Evolutionary conservation across 306 rosid genomes (phyloP).

Genomic region (Neltuma alba): DNA sequence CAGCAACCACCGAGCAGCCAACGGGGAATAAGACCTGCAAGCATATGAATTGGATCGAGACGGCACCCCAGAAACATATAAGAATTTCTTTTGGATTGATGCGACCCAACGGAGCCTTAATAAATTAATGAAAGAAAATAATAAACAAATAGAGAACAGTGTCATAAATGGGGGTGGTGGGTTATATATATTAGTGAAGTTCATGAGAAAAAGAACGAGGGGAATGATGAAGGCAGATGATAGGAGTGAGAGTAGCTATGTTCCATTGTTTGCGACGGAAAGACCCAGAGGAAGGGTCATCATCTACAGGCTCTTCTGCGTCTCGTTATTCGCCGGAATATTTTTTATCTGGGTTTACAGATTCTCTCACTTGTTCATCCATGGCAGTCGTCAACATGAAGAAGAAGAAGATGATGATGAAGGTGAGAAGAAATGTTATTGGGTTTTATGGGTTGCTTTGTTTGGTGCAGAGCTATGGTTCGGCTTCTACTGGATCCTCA

Average conservation of each 20-base stretch:
- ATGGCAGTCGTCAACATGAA: neutral
- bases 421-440: neutral
- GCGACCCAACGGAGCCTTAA: too few relatives aligned
- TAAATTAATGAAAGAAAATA: too few relatives aligned
- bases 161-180: too few relatives aligned
- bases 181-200: too few relatives aligned
- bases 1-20: too few relatives aligned
- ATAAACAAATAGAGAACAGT: too few relatives aligned
- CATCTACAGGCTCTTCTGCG: conserved; percentile 49
- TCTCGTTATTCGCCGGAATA: conserved; percentile 54
- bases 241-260: neutral
- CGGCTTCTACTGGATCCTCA: conserved; percentile 75
- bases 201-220: too few relatives aligned
- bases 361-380: conserved; percentile 14
- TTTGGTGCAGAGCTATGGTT: conserved; percentile 78
- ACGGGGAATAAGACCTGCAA: too few relatives aligned
- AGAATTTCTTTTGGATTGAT: too few relatives aligned
- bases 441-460: conserved; percentile 57
- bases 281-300: conserved; percentile 43
- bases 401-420: neutral
- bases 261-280: conserved; percentile 57
- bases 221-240: too few relatives aligned
- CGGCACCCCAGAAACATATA: too few relatives aligned
- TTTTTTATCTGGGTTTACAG: conserved; percentile 74
- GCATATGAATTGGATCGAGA: too few relatives aligned